Evolutionary conservation across 805 yeast species (phyloP), one percentile per base, ranked within the genome.

Genomic region (Debaryomyces tyrocola): DNA sequence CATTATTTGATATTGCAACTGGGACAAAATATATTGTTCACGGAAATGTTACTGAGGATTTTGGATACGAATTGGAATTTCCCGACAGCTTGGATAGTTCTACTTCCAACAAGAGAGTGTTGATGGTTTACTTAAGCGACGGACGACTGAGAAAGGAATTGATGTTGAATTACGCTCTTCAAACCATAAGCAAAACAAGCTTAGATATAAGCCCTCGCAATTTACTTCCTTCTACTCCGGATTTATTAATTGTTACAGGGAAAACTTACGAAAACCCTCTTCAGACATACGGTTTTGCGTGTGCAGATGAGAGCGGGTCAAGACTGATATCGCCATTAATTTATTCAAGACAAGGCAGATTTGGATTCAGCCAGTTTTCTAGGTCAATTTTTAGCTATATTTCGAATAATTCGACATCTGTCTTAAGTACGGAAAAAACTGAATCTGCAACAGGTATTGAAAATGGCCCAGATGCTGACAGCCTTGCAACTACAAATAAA

Each of bases 281-380:
- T 8, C 44, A 43, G 28, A 41, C 50, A 12, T 37, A 37, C 29
- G 58, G 59, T 15, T 55, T 49, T 45, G 39, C 44, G 2, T 38
- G 45, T 17, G 35, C 44, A 12, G 49, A 46, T 43, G 20, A 10
- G 12, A 20, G 31, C 9, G 40, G 21, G 4, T 17, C 37, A 2
- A 40, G 37, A 5, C n/a, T 15, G 20, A 44, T 37, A 4, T 34
- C 40, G n/a, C 11, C 58, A 6, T 15, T 53, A 4, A 37, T 57
- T 1, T 52, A 52, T 36, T 44, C 49, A 28, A 51, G 52, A 15
- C 29, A 48, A 15, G 20, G 40, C 9, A 44, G 47, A 11, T 58
- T 60, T 43, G 58, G 59, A 17, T 58, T 58, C 41, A 54, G 49
- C 18, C 50, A 54, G 12, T 60, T 55, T 43, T 39, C 53, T 17